Evolutionary conservation across 345 rosid genomes (phyloP), one percentile per base, ranked within the genome.

Genomic region (Brassica incana): DNA sequence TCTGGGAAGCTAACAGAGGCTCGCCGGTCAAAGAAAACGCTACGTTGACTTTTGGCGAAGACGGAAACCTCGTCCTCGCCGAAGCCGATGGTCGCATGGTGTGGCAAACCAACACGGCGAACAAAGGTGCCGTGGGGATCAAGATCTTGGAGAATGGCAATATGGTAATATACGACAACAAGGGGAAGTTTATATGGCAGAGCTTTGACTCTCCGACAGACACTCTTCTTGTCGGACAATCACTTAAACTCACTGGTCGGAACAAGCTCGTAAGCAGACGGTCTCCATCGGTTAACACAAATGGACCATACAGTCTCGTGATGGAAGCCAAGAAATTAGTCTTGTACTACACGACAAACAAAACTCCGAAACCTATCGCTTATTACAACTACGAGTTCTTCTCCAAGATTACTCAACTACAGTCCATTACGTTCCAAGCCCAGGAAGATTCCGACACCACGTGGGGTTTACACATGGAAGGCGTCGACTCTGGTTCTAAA

Each of bases 1-100:
- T 88, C 0, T 91, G 94, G 95, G 93, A 90, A 72, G 98, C 93
- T 12, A 90, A 89, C 71, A 60, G 88, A 1, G 87, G 87, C 72
- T 85, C 80, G 35, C 98, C 90, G 0, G 92, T 91, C 35, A 16
- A 79, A 8, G 90, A 90, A 79, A 90, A 90, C 8, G 88, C 93
- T 2, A 83, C 90, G 0, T 64, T 91, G 18, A 65, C 83, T 6
- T 71, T 91, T 1, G 88, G 89, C 0, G 73, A 68, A 2, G 83
- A 90, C 3, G 97, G 93, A 0, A 91, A 90, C 72, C 88, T 87
- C 0, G 85, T 85, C 27, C 73, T 87, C 15, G 90, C 88, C 0
- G 86, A 93, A 32, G 78, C 88, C 0, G 90, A 91, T 14, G 90
- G 95, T 14, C 80, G 78, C 0, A 5, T 90, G 1, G 91, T 83